Conservation (phyloP, 1,139 yeast species). For the Kluyveromyces marxianus region DNA sequence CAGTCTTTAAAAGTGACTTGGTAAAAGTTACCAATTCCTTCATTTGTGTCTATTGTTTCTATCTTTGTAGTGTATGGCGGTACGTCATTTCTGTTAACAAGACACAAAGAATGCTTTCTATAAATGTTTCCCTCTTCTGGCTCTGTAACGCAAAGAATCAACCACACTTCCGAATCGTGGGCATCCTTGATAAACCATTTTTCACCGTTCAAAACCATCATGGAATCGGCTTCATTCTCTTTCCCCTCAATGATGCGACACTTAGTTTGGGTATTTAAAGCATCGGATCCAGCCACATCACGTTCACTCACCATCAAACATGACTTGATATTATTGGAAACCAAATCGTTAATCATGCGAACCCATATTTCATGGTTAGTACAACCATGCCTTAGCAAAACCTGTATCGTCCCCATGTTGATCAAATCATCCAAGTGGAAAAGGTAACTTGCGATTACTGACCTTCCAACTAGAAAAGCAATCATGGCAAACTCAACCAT, state of each 20-base stretch:
- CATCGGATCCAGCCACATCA: constrained; percentile 60
- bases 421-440: constrained; percentile 4
- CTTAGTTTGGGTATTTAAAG: constrained; percentile 51
- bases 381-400: constrained; percentile 54
- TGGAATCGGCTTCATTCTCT: constrained; percentile 34
- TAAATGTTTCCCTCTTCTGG: constrained; percentile 36
- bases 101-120: constrained; percentile 53
- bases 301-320: constrained; percentile 70
- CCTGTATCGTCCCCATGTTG: constrained; percentile 67
- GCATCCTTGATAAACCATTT: constrained; percentile 78
- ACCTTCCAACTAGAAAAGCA: constrained; percentile 3
- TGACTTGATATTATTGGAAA: constrained; percentile 27
- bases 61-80: constrained; percentile 1
- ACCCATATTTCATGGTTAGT: constrained; percentile 43
- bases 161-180: constrained; percentile 63
- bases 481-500: constrained; percentile 6
- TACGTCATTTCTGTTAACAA: constrained; percentile 28
- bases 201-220: constrained; percentile 54
- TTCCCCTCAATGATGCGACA: constrained; percentile 32
- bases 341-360: constrained; percentile 24
- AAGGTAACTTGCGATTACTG: constrained; percentile 2
- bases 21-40: constrained; percentile 30
- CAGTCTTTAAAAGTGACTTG: constrained; percentile 50
- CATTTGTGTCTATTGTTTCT: constrained; percentile 3
- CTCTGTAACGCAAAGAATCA: constrained; percentile 59